These are phyloP conservation scores for Neofusicoccum cordaticola DNA, from an alignment of 2,329 filamentous ascomycete species.

Conservation along the genomic window DNA sequence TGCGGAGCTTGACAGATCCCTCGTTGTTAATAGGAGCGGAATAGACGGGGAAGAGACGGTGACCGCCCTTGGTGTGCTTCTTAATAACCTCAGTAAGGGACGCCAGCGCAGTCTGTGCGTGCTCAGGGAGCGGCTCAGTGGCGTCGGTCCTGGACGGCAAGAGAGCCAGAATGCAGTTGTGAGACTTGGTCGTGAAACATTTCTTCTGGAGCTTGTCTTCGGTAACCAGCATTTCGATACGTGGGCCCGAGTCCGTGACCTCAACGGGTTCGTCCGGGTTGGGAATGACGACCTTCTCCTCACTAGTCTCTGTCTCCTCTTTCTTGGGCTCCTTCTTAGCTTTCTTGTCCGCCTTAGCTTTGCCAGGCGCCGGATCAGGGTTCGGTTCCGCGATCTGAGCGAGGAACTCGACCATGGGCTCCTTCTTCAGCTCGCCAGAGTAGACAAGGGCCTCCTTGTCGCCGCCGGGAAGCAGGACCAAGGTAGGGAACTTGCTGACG, in stretches of 20 bases:
- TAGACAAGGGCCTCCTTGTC: slow-evolving; percentile 69
- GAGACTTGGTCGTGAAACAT: slow-evolving; percentile 73
- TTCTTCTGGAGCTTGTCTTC: slow-evolving; percentile 63
- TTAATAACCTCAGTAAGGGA: slow-evolving; percentile 71
- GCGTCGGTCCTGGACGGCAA: slow-evolving; percentile 52
- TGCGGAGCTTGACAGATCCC: slow-evolving; percentile 55
- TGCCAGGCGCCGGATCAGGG: slow-evolving; percentile 64
- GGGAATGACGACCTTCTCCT: slow-evolving; percentile 35
- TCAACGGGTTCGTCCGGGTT: slow-evolving; percentile 48
- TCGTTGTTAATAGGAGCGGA: slow-evolving; percentile 64
- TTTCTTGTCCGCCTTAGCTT: slow-evolving; percentile 47
- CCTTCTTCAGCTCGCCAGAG: slow-evolving; percentile 81
- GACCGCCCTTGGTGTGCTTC: slow-evolving; percentile 66
- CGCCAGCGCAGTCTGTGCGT: slow-evolving; percentile 49
- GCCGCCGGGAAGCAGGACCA: slow-evolving; percentile 74
- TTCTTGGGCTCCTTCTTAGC: slow-evolving; percentile 39
- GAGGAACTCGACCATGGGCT: slow-evolving; percentile 76
- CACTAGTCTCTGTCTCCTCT: slow-evolving; percentile 47
- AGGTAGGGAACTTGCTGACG: slow-evolving; percentile 72
- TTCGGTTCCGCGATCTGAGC: slow-evolving; percentile 77
- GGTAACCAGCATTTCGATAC: slow-evolving; percentile 65
- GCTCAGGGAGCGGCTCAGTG: slow-evolving; percentile 29
- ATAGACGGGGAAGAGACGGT: slow-evolving; percentile 79
- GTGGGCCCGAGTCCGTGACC: slow-evolving; percentile 53
- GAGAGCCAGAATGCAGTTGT: slow-evolving; percentile 73